Base-by-base conservation (phyloP, 352 stramenopile genomes). In the Globisporangium recalcitrans region DNA sequence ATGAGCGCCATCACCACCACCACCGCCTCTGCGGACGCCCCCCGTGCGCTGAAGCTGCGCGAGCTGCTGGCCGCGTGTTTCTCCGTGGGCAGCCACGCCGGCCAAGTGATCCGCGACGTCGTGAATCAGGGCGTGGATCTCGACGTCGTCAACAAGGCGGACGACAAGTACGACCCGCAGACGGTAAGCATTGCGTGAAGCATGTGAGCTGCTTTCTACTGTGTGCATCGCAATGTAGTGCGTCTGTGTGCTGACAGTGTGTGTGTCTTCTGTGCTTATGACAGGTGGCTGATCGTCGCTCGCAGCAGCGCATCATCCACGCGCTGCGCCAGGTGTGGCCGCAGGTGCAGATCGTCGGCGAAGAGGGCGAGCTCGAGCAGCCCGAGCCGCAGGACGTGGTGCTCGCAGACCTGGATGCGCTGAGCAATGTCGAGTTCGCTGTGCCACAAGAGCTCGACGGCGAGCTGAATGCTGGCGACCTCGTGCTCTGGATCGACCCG, bases 401-500 rank as follows among this genome's bases (percentile, higher is more conserved):
- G 7, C 51, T 73, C 8, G 81, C 77, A 26, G 72, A 88, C 57
- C 44, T 85, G 13, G 26, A 62, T 3, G 68, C 68, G 19, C 70
- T 75, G 9, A 38, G 56, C 0, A 60, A 71, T 31, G 67, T 51
- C 24, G 58, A 58, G 14, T 62, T 78, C n/a, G 6, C 40, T 7
- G 48, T 70, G 31, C 40, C 56, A 1, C 59, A 52, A 1, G 47
- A 70, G 32, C 69, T 83, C 26, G 21, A 42, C 7, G 58, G 61
- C 0, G 34, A 59, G 24, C 70, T 92, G 19, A 63, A 77, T 16
- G 67, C 69, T 29, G 62, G 67, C 6, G 63, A 87, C 48, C 58
- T 92, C n/a, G 80, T 90, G 52, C 58, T 92, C 46, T 92, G 82
- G 82, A 81, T 92, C 57, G 82, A 92, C 49, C 82, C 82, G 40